Evolutionary conservation across 75 land plant genomes (phyloP), one percentile per base, ranked within the genome.

Genomic region (Sequoia sempervirens): DNA sequence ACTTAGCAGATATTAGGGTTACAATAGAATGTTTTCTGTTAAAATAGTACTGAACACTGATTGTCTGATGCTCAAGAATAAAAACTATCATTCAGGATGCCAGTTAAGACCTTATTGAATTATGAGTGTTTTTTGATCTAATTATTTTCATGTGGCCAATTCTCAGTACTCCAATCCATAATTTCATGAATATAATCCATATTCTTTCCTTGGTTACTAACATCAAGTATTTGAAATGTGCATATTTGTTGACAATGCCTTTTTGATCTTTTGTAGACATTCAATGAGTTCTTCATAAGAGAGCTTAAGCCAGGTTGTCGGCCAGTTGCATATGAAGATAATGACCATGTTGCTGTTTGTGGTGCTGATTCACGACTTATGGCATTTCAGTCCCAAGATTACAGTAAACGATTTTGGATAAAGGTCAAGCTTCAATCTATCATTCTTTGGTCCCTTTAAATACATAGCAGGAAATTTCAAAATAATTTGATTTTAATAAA

Each of bases 261-360:
- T 18, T 75, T 40, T 75, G n/a, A 38, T 75, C 78, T 75, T 20
- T 7, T 86, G 81, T 93, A 96, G 99, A 97, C 98, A 45, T 97
- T 97, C 82, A 97, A 97, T 91, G 98, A 97, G 17, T 97, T 97
- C 69, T 97, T 97, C 81, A 91, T 88, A 32, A 87, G 99, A 88
- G 99, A 97, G 90, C 84, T 97, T 47, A 93, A 93, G 85, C 92
- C 95, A 58, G 96, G 94, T 70, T 91, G 90, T 46, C 89, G 98
- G 45, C 93, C 93, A 80, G 90, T 97, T 89, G 92, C 92, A 13
- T 84, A 81, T 68, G 81, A 85, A 69, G 90, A 95, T 76, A 83
- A 85, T 84, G 92, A 92, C 83, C 86, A 92, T 79, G 88, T 95
- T 88, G 99, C 98, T n/a, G 89, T 97, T 61, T 97, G 95, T 90